These are phyloP conservation scores for Aplosporella prunicola DNA, from an alignment of 2,329 filamentous ascomycete species.

Conservation along the genomic window DNA sequence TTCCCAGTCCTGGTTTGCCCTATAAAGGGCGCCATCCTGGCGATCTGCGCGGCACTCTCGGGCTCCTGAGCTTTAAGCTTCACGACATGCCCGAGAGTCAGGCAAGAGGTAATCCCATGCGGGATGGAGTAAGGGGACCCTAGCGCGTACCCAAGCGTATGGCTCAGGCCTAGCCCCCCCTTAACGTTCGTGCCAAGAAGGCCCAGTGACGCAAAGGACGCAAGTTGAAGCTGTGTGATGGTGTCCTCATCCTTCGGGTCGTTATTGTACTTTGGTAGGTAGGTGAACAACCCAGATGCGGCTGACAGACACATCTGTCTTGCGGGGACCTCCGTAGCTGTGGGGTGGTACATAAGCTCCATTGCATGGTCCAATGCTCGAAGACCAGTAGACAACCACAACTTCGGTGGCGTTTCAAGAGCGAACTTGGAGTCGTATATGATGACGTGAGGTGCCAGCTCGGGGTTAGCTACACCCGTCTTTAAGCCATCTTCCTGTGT, in stretches of 20 bases:
- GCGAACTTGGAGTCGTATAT: slow-evolving; percentile 46
- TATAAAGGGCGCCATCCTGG: slow-evolving; percentile 36
- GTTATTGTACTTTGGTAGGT: slow-evolving; percentile 39
- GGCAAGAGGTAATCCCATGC: slow-evolving; percentile 46
- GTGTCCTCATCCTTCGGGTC: slow-evolving; percentile 37
- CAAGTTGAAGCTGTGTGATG: slow-evolving; percentile 44
- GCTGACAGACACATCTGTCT: slow-evolving; percentile 38
- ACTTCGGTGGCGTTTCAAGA: slow-evolving; percentile 39
- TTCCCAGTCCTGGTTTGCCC: slow-evolving; percentile 31
- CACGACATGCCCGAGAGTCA: slow-evolving; percentile 46
- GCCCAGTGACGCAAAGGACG: slow-evolving; percentile 41
- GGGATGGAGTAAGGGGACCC: slow-evolving; percentile 48
- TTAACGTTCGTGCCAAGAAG: slow-evolving; percentile 44
- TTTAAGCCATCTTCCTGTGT: slow-evolving; percentile 43
- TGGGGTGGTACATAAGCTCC: slow-evolving; percentile 45
- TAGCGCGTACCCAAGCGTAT: slow-evolving; percentile 42
- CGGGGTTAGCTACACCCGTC: slow-evolving; percentile 34
- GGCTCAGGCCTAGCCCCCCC: slow-evolving; percentile 41
- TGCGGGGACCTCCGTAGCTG: slow-evolving; percentile 41
- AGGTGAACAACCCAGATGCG: slow-evolving; percentile 38
- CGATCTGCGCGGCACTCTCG: slow-evolving; percentile 37
- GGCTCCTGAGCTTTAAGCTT: slow-evolving; percentile 41
- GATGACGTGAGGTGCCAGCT: slow-evolving; percentile 39
- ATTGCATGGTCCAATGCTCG: slow-evolving; percentile 48
- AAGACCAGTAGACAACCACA: slow-evolving; percentile 45